These are phyloP conservation scores for Fagopyrum tataricum DNA, from an alignment of 148 eudicot species.

Conservation along the genomic window DNA sequence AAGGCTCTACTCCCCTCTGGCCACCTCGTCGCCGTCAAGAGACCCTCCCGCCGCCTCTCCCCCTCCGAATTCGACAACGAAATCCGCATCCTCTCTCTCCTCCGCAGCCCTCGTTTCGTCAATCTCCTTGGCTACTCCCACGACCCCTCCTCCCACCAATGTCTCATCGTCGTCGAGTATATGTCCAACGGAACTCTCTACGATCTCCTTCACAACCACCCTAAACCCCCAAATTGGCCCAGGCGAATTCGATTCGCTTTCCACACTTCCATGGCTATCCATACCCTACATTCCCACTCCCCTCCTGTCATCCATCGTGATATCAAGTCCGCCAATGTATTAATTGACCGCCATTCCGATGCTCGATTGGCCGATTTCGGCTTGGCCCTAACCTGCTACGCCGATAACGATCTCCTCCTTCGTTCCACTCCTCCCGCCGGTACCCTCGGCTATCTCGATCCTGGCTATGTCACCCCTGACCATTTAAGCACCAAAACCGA, in stretches of 20 bases:
- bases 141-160: slow-evolving; percentile 21
- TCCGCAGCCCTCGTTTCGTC: slow-evolving; percentile 66
- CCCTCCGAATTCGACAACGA: slow-evolving; percentile 64
- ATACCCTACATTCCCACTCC: slow-evolving; percentile 51
- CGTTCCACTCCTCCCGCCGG: slow-evolving; percentile 90
- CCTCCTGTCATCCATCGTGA: slow-evolving; percentile 92
- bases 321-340: slow-evolving; percentile 81
- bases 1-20: slow-evolving; percentile 68
- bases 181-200: slow-evolving; percentile 87
- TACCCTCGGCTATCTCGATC: slow-evolving; percentile 90
- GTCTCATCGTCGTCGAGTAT: slow-evolving; percentile 73
- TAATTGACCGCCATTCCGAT: slow-evolving; percentile 53
- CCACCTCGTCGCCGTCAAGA: slow-evolving; percentile 72
- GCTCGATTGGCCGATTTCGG: slow-evolving; percentile 87
- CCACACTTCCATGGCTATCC: slow-evolving; percentile 65
- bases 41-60: slow-evolving; percentile 31
- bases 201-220: slow-evolving; percentile 50
- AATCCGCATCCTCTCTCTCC: slow-evolving; percentile 53
- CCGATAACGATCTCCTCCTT: slow-evolving; percentile 33
- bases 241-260: slow-evolving; percentile 45
- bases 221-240: slow-evolving; percentile 53
- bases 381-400: slow-evolving; percentile 53
- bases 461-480: slow-evolving; percentile 84
- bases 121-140: slow-evolving; percentile 55
- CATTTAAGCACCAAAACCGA: slow-evolving; percentile 79